A percentile compares a stretch with the other conserved stretches of the same genome.
Evolutionary conservation across 495 filamentous ascomycete species (phyloP).

Genomic region (Penicillium simplicissimum): DNA sequence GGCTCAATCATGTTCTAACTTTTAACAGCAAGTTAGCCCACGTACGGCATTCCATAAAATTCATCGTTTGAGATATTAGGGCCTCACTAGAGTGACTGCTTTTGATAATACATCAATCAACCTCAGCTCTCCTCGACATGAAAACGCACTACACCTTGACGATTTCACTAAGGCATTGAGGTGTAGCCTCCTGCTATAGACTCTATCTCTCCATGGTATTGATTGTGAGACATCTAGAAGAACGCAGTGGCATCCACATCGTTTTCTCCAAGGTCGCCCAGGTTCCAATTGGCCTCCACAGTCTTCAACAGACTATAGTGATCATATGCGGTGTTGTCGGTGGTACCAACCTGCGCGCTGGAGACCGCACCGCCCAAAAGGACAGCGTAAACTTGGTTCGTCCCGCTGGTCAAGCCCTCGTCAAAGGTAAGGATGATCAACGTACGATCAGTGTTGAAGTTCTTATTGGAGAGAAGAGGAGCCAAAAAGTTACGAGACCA

Average conservation of each 20-base stretch:
- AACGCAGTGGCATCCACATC: conserved; percentile 14
- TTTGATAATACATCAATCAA: no score
- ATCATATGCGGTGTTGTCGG: conserved; percentile 10
- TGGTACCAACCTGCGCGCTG: conserved; percentile 6
- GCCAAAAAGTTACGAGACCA: conserved; percentile 16
- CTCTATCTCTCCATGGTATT: neutral
- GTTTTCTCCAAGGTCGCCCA: conserved; percentile 10
- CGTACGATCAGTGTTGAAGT: conserved; percentile 15
- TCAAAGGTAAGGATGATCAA: conserved; percentile 16
- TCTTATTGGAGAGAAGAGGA: conserved; percentile 10
- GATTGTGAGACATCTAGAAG: conserved; percentile 5
- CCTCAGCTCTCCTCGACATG: no score
- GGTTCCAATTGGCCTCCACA: conserved; percentile 13
- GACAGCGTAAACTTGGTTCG: conserved; percentile 9
- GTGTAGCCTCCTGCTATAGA: neutral
- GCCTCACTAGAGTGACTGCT: no score
- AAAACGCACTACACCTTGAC: no score
- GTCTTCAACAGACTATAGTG: conserved; percentile 15
- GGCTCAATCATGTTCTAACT: no score
- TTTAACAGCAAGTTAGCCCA: no score
- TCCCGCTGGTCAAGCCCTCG: conserved; percentile 6
- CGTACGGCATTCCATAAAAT: no score
- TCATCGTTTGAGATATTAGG: no score
- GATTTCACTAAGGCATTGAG: no score
- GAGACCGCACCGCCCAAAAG: conserved; percentile 14